A percentile compares a stretch with the other conserved stretches of the same genome.
Evolutionary conservation across 805 yeast species (phyloP).

Genomic region (Kuraishia borneana): DNA sequence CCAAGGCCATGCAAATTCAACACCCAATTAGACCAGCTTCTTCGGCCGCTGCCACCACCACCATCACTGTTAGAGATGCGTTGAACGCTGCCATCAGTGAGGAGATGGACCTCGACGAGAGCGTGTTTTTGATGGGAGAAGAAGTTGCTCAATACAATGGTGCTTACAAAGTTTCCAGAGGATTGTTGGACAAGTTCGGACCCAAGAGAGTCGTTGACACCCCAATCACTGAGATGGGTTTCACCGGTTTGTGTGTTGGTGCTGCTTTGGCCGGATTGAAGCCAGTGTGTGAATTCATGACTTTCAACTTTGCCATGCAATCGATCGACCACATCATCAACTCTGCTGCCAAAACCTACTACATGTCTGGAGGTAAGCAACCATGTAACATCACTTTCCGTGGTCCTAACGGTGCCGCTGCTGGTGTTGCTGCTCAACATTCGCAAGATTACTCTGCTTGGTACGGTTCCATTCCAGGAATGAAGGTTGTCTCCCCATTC

Average conservation of each 20-base stretch:
- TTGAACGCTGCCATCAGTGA: conserved; percentile 91
- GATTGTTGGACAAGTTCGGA: conserved; percentile 89
- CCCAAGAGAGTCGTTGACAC: conserved; percentile 90
- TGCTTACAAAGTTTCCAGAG: conserved; percentile 96
- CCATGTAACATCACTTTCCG: conserved; percentile 96
- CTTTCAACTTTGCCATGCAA: conserved; percentile 99
- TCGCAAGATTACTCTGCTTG: conserved; percentile 96
- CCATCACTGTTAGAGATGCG: conserved; percentile 94
- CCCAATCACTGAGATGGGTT: conserved; percentile 99
- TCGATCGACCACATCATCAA: conserved; percentile 96
- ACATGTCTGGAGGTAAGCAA: conserved; percentile 99
- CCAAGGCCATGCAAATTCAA: not conserved
- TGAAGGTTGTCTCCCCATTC: conserved; percentile 93
- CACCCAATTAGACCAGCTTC: conserved; percentile 30
- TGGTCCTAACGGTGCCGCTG: conserved; percentile 99
- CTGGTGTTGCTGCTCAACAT: conserved; percentile 99
- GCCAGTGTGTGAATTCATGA: conserved; percentile 98
- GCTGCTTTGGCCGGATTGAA: conserved; percentile 93
- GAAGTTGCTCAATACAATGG: conserved; percentile 99
- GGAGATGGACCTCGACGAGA: conserved; percentile 92
- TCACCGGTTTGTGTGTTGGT: conserved; percentile 90
- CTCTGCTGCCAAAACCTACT: conserved; percentile 97
- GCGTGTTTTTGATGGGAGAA: conserved; percentile 94
- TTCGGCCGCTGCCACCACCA: conserved; percentile 37
- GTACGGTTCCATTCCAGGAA: conserved; percentile 98